These are phyloP conservation scores for Strobilomyces dryophilus DNA, from an alignment of 768 basidiomycete genomes.

Conservation along the genomic window DNA sequence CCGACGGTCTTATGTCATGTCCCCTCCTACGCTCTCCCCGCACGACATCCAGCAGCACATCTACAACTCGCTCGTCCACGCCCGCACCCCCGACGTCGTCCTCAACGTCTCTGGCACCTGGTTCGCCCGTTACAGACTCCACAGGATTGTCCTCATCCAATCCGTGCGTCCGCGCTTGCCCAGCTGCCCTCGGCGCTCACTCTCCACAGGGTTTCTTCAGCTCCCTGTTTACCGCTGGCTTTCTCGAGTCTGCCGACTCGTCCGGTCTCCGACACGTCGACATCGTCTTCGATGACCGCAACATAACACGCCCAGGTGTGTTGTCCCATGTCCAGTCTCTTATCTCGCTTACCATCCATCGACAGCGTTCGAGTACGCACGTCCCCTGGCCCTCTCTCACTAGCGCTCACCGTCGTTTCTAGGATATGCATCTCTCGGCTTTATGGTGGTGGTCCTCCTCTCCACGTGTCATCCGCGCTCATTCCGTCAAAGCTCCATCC, in stretches of 20 bases:
- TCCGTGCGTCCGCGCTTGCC: constrained; percentile 46
- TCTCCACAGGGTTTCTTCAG: constrained; percentile 76
- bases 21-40: constrained; percentile 43
- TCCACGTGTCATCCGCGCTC: constrained; percentile 61
- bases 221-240: constrained; percentile 80
- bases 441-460: constrained; percentile 79
- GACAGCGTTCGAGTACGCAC: constrained; percentile 82
- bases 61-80: constrained; percentile 67
- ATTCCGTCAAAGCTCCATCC: constrained; percentile 66
- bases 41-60: constrained; percentile 69
- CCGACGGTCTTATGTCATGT: constrained; percentile 38
- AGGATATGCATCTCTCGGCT: constrained; percentile 84
- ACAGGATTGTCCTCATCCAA: constrained; percentile 86
- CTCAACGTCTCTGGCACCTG: constrained; percentile 64
- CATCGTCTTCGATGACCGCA: constrained; percentile 75
- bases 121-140: constrained; percentile 73
- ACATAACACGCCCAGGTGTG: constrained; percentile 84
- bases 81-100: constrained; percentile 73
- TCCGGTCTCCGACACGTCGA: constrained; percentile 50
- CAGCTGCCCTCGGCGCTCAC: background rate
- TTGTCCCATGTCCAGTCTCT: constrained; percentile 5
- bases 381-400: background rate
- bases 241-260: constrained; percentile 51
- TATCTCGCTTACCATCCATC: constrained; percentile 8
- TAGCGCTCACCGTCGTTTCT: constrained; percentile 12